These are phyloP conservation scores for Annulohypoxylon truncatum DNA, from an alignment of 2,329 filamentous ascomycete genomes.

Conservation along the genomic window DNA sequence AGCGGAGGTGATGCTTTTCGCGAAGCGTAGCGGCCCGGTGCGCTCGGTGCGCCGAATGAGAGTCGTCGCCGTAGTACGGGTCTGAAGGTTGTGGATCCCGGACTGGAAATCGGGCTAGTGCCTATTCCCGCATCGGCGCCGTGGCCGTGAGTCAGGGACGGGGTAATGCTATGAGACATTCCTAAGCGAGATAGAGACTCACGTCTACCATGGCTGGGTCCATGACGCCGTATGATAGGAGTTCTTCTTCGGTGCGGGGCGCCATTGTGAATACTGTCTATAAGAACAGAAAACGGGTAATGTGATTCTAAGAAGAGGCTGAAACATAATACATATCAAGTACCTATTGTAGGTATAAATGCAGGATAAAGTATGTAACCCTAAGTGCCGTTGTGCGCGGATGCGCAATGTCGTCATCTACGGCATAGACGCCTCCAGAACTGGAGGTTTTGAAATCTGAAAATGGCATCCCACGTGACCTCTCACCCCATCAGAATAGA, in stretches of 20 bases:
- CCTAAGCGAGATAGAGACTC: slow-evolving; percentile 13
- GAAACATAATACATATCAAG: background rate
- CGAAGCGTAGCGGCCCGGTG: slow-evolving; percentile 45
- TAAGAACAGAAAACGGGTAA: background rate
- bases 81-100: slow-evolving; percentile 41
- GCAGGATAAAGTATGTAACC: no score
- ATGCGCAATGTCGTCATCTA: no score
- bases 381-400: no score
- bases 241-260: slow-evolving; percentile 40
- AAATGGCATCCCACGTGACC: no score
- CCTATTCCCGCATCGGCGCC: slow-evolving; percentile 26
- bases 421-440: no score
- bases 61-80: slow-evolving; percentile 41
- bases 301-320: background rate
- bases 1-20: slow-evolving; percentile 47
- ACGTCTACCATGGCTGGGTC: slow-evolving; percentile 42
- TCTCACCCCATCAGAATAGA: no score
- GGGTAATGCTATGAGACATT: background rate
- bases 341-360: no score
- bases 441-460: no score
- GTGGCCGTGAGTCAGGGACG: background rate
- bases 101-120: slow-evolving; percentile 36
- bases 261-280: slow-evolving; percentile 25
- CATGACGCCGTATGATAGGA: slow-evolving; percentile 40
- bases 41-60: slow-evolving; percentile 36